phyloP scores from a whole-genome alignment of 305 asterid genomes.

The Plantago rigida region DNA sequence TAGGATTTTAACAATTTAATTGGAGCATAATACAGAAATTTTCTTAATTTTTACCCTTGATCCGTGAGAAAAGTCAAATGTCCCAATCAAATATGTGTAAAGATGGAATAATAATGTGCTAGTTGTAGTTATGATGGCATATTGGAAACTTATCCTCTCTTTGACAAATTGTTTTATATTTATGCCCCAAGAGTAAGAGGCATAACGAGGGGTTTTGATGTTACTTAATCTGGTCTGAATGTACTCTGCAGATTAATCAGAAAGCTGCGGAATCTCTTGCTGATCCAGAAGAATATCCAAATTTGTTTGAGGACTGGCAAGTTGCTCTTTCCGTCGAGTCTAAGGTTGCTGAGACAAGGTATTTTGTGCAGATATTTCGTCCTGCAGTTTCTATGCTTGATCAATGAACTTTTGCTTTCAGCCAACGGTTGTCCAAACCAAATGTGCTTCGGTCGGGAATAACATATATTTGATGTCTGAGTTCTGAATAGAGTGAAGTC shows the following conservation, averaged over 20 bases:
- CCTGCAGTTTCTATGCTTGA: constrained; percentile 10
- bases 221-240: constrained; percentile 16
- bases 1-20: too few relatives aligned
- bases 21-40: too few relatives aligned
- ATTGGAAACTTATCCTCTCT: not conserved
- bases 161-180: too few relatives aligned
- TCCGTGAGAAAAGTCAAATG: too few relatives aligned
- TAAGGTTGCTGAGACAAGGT: constrained; percentile 68
- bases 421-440: not conserved
- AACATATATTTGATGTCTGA: not conserved
- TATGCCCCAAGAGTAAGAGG: constrained; percentile 18
- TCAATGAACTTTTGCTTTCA: not conserved
- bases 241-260: constrained; percentile 57
- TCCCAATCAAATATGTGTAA: too few relatives aligned
- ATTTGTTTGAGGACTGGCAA: constrained; percentile 96
- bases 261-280: constrained; percentile 98
- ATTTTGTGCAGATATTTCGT: constrained; percentile 21
- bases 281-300: constrained; percentile 94
- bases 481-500: constrained; percentile 7
- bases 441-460: not conserved
- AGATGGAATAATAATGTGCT: not conserved
- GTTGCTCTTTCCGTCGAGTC: constrained; percentile 81
- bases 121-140: not conserved
- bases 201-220: constrained; percentile 11
- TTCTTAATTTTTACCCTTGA: too few relatives aligned